Evolutionary conservation across 108 stramenopile species (phyloP).

Genomic region (Skeletonema potamos): DNA sequence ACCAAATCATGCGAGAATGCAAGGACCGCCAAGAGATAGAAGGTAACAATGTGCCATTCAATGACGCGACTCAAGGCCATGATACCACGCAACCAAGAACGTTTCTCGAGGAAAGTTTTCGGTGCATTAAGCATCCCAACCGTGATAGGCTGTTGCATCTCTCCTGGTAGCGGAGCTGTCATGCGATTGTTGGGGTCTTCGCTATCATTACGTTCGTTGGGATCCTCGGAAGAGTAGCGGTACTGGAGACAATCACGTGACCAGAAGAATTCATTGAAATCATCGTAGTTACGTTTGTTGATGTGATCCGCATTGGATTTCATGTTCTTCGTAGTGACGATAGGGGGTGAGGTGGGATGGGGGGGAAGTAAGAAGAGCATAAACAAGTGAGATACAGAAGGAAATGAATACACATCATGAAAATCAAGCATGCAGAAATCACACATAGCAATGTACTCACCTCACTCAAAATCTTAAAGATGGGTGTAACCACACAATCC

Average conservation of each 20-base stretch:
- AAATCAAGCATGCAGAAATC: background rate
- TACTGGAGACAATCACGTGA: constrained; percentile 90
- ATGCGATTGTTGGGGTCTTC: constrained; percentile 40
- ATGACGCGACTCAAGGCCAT: constrained; percentile 88
- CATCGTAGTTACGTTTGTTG: constrained; percentile 95
- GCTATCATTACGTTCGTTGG: constrained; percentile 29
- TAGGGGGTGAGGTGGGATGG: too few relatives aligned
- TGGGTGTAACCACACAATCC: constrained; percentile 91
- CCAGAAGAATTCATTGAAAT: constrained; percentile 99
- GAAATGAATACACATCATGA: background rate
- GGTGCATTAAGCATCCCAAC: constrained; percentile 77
- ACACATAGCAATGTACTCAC: constrained; percentile 36
- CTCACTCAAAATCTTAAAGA: constrained; percentile 83
- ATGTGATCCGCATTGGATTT: constrained; percentile 80
- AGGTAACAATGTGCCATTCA: constrained; percentile 96
- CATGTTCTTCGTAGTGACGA: too few relatives aligned
- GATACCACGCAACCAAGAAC: constrained; percentile 92
- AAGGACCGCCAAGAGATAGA: constrained; percentile 87
- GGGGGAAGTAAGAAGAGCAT: background rate
- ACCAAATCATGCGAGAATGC: constrained; percentile 88
- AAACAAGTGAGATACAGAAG: constrained; percentile 1
- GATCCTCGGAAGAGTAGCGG: constrained; percentile 65
- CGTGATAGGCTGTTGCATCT: constrained; percentile 63
- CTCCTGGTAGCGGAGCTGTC: constrained; percentile 59
- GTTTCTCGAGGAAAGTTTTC: constrained; percentile 96